Evolutionary conservation across 2,329 filamentous ascomycete genomes (phyloP), one percentile per base, ranked within the genome.

Genomic region (Stagonosporopsis rhizophila): DNA sequence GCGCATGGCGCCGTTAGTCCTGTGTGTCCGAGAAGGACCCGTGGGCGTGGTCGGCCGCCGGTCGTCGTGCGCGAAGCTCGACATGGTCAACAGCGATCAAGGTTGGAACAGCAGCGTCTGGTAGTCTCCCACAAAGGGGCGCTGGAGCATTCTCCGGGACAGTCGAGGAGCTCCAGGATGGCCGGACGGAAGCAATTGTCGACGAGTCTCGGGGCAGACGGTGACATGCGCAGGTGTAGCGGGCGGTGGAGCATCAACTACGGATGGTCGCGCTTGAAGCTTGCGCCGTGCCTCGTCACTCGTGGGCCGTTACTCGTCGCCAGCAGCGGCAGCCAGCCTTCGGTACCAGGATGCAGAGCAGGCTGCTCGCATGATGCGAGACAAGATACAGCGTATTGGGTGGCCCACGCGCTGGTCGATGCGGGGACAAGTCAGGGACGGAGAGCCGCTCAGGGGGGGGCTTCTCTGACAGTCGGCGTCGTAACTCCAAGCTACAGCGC

Each of bases 21-120:
- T 71, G 52, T 61, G 60, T 38, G 64, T 59, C 37, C 62, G 64
- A 46, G 65, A 60, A 34, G 66, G 59, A 37, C 62, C 68, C 19
- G 69, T 70, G n/a, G 73, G 73, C 38, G 73, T 75, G 32, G 64
- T 54, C 28, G 70, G 70, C 23, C 68, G 68, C 28, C 58, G 59
- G 27, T 64, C 60, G 46, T 70, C 56, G 50, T 56, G 61, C 12
- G 59, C 45, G 49, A 60, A 64, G 57, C 67, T 63, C 30, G 65
- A 63, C 72, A 73, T 73, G 39, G 58, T 56, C 44, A 39, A 34
- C 22, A 38, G 42, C 40, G 52, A 45, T 44, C 44, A 54, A 35
- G 39, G 60, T 50, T 63, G 59, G 58, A 47, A 52, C 50, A 58
- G 64, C 58, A 60, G 64, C 52, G 61, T 58, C 60, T 30, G 52